phyloP scores from a whole-genome alignment of 805 yeast species.

The Ogataea trehaloabstinens region DNA sequence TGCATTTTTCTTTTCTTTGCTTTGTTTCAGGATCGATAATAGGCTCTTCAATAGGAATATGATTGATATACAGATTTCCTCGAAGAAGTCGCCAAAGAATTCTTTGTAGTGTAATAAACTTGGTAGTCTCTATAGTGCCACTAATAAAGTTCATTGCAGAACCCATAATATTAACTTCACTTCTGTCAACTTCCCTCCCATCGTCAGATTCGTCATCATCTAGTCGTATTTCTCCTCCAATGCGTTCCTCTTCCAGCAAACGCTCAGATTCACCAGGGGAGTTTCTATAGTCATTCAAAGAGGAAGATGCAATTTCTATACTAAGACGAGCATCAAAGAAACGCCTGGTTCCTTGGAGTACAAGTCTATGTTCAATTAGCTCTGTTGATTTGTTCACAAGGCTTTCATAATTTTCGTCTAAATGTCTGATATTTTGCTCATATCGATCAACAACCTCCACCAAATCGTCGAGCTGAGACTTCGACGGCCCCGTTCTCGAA shows the following conservation, averaged over 20 bases:
- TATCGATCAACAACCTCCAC: constrained; percentile 55
- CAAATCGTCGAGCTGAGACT: constrained; percentile 72
- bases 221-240: constrained; percentile 11
- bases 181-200: constrained; percentile 28
- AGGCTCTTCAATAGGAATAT: constrained; percentile 68
- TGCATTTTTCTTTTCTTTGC: constrained; percentile 62
- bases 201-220: constrained; percentile 4
- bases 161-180: constrained; percentile 33
- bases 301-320: constrained; percentile 23
- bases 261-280: constrained; percentile 7
- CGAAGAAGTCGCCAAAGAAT: constrained; percentile 90
- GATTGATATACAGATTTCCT: constrained; percentile 83
- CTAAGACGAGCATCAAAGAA: constrained; percentile 34
- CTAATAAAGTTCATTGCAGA: constrained; percentile 53
- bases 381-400: constrained; percentile 56
- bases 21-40: constrained; percentile 58
- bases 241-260: constrained; percentile 13
- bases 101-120: constrained; percentile 69
- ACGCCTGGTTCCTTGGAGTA: constrained; percentile 36
- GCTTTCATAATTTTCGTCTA: constrained; percentile 66
- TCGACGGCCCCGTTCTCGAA: constrained; percentile 23
- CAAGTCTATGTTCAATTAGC: constrained; percentile 69
- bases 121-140: constrained; percentile 76
- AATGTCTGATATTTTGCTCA: constrained; percentile 69
- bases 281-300: background rate